phyloP scores from a whole-genome alignment of 768 basidiomycete species.

The Suillus fuscotomentosus region DNA sequence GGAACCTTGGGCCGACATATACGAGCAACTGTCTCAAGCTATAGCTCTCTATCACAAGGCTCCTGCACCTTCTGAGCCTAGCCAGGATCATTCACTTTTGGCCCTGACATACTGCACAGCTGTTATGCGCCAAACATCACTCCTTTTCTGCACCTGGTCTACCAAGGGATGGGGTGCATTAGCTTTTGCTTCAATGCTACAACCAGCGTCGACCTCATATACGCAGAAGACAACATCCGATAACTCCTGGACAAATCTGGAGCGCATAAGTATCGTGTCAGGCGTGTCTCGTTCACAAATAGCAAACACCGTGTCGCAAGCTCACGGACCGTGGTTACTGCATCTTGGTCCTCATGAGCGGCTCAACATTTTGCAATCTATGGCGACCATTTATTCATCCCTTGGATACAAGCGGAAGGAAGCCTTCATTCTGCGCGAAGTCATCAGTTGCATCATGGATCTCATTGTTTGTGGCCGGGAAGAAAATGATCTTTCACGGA shows the following conservation, averaged over 20 bases:
- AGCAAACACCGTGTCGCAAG: constrained; percentile 59
- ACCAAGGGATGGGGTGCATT: constrained; percentile 86
- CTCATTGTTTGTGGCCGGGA: constrained; percentile 83
- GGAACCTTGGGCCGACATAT: constrained; percentile 76
- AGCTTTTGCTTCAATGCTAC: constrained; percentile 74
- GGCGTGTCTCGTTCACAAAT: constrained; percentile 71
- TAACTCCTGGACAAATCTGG: constrained; percentile 50
- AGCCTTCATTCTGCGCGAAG: constrained; percentile 80
- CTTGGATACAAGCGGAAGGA: constrained; percentile 89
- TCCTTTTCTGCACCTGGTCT: constrained; percentile 79
- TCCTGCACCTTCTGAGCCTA: constrained; percentile 47
- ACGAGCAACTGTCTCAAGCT: constrained; percentile 72
- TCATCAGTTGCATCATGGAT: constrained; percentile 82
- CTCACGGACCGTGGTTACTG: constrained; percentile 86
- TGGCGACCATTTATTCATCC: constrained; percentile 74
- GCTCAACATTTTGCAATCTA: constrained; percentile 64
- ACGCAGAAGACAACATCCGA: constrained; percentile 58
- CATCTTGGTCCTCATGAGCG: constrained; percentile 78
- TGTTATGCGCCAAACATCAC: constrained; percentile 68
- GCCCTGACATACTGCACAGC: constrained; percentile 65
- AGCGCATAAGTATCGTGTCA: constrained; percentile 66
- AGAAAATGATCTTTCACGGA: constrained; percentile 55
- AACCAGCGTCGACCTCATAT: constrained; percentile 56
- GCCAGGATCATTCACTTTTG: constrained; percentile 59
- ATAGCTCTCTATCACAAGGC: constrained; percentile 58